Evolutionary conservation across 1,139 yeast species (phyloP), one percentile per base, ranked within the genome.

Genomic region (Meyerozyma smithsonii): DNA sequence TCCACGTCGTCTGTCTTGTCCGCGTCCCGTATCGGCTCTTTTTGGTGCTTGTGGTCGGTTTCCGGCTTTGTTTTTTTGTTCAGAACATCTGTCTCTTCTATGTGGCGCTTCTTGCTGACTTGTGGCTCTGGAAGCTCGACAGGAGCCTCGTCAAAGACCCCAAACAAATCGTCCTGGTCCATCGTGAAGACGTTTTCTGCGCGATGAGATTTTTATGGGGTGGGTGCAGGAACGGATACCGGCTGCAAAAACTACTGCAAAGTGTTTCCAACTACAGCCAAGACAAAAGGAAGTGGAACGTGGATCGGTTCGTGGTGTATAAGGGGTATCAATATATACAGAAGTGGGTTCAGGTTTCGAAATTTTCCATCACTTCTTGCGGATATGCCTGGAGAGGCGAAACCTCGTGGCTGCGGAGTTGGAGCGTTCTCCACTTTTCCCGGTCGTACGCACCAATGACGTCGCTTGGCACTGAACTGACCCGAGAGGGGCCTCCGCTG

Each of bases 391-490:
- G n/a, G n/a, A n/a, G n/a, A n/a, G n/a, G n/a, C n/a, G n/a, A n/a
- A n/a, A 15, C 12, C 17, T 26, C 30, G 17, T 26, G 15, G 17
- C 15, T 8, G 4, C 15, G 17, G 4, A 26, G 30, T 14, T 72
- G 70, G 44, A 79, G 60, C 0, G 77, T 74, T 42, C 72, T 61
- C 85, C 85, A 79, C 54, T 80, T 80, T 54, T 80, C 86, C 48
- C 72, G 61, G 51, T 80, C 86, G 51, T 80, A 80, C 51, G 78
- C 79, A 0, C 85, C 84, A 40, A 79, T 70, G 2, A 77, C 79
- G 10, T 73, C 79, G 42, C 81, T 70, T 0, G 84, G 85, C 32
- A 75, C 64, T 1, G 79, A 69, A 25, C 18, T 33, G 39, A 33
- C 32, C 24, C 19, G 55, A 17, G 37, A 37, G 16, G 32, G 42